Evolutionary conservation across 192 early-diverging fungal genomes (phyloP).

Genomic region (Backusella liffmaniae): DNA sequence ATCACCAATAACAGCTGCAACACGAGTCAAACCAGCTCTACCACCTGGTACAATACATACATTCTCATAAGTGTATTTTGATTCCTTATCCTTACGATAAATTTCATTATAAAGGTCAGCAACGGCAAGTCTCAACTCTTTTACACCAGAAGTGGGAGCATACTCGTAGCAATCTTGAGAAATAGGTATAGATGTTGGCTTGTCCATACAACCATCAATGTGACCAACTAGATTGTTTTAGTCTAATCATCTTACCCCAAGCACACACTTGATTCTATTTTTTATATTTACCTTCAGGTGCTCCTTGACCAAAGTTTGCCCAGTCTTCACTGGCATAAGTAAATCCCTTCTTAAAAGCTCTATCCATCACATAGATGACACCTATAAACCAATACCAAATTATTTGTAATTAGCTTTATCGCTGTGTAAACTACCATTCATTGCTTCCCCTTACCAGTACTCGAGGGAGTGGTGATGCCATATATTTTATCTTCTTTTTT

Average conservation of each 20-base stretch:
- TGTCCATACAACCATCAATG: conserved; percentile 35
- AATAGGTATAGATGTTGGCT: conserved; percentile 15
- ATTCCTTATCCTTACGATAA: conserved; percentile 39
- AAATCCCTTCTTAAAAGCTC: conserved; percentile 45
- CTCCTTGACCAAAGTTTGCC: conserved; percentile 41
- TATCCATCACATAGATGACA: conserved; percentile 54
- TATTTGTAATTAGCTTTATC: no score
- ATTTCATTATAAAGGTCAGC: conserved; percentile 49
- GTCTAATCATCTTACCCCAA: neutral
- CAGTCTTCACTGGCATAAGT: conserved; percentile 36
- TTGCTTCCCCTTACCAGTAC: no score
- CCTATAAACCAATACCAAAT: conserved; percentile 12
- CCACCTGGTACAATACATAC: conserved; percentile 56
- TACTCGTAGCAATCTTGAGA: conserved; percentile 24
- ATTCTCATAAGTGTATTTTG: conserved; percentile 50
- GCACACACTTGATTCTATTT: neutral
- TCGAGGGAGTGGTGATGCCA: conserved; percentile 16
- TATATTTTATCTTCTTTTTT: conserved; percentile 23
- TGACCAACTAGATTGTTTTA: conserved; percentile 21
- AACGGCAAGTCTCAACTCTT: conserved; percentile 39
- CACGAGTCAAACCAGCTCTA: conserved; percentile 49
- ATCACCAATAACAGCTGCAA: conserved; percentile 48
- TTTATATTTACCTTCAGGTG: conserved; percentile 44
- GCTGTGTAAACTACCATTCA: no score
- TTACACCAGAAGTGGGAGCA: conserved; percentile 46